Base-by-base conservation (phyloP, 352 stramenopile genomes). In the Pseudoperonospora humuli region DNA sequence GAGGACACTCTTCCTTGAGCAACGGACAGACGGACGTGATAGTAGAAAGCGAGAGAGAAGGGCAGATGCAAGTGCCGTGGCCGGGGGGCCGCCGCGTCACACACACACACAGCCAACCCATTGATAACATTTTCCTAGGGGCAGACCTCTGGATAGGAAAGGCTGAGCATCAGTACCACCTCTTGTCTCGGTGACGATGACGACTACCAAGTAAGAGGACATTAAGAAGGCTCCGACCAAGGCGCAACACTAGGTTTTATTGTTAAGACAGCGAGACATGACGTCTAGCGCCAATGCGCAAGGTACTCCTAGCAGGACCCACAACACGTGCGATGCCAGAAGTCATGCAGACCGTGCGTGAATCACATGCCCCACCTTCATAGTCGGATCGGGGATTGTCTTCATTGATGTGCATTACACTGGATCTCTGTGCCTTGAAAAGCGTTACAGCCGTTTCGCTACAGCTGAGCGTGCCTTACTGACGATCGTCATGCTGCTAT, bases 1-100 rank as follows among this genome's bases (percentile, higher is more conserved):
- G 45, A 60, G 43, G 57, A 63, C 57, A 59, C 46, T 63, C 52
- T 55, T 53, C 44, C 49, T 33, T 31, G 35, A 27, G 34, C 19
- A 41, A 15, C 38, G 38, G 50, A 54, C 44, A 39, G 55, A 50
- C 55, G 33, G 42, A 18, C 49, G 44, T 52, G 44, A 64, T 39
- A 52, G 35, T 35, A 19, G n/a, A 33, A 32, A 53, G 36, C 25
- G 50, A 54, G 45, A 64, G 26, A 64, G 31, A 64, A 39, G 45
- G 36, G 39, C 45, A n/a, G 15, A 7, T 11, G n/a, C 28, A 11
- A 3, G 41, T 34, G 43, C 32, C 26, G 18, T 31, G 49, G 49
- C 42, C 42, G 27, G 49, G 49, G 35, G 19, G 28, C 41, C 45
- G 53, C 40, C 47, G 34, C 53, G 53, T 62, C 53, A 62, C 46